Evolutionary conservation across 192 early-diverging fungal genomes (phyloP).

Genomic region (Entophlyctis helioformis): DNA sequence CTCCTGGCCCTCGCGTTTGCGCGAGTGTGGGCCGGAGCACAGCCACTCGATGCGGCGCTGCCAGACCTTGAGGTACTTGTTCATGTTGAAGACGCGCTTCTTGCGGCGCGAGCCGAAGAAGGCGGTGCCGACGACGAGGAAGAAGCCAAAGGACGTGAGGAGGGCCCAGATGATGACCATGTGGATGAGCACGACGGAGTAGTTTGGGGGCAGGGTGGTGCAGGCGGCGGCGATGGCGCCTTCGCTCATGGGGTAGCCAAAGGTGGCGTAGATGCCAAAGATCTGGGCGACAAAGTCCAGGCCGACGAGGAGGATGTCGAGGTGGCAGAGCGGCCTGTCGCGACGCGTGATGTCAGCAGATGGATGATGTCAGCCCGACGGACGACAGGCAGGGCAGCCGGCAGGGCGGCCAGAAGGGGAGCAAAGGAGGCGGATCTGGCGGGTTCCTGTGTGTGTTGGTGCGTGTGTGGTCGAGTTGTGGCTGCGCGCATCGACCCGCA

Average conservation of each 20-base stretch:
- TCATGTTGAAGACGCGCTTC: neutral
- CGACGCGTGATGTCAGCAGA: too few relatives aligned
- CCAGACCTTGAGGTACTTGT: conserved; percentile 16
- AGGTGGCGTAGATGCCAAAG: conserved; percentile 7
- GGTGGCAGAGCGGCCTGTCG: too few relatives aligned
- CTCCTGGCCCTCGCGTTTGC: conserved; percentile 7
- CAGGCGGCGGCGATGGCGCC: neutral
- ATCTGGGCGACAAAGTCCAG: too few relatives aligned
- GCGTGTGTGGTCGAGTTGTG: too few relatives aligned
- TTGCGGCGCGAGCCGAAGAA: conserved; percentile 4
- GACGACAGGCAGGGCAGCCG: too few relatives aligned
- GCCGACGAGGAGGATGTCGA: too few relatives aligned
- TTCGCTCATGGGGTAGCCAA: neutral
- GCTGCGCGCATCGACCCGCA: too few relatives aligned
- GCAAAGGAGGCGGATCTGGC: too few relatives aligned
- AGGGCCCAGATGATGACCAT: conserved; percentile 22
- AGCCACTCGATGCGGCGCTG: conserved; percentile 14
- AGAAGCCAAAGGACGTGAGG: conserved; percentile 5
- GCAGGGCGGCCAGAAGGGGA: too few relatives aligned
- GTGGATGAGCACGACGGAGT: conserved; percentile 6
- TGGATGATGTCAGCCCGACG: too few relatives aligned
- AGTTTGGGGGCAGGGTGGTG: neutral
- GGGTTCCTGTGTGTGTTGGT: too few relatives aligned
- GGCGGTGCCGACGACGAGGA: conserved; percentile 5
- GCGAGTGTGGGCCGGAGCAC: neutral